These are phyloP conservation scores for Rutstroemia sydowiana DNA, from an alignment of 2,329 filamentous ascomycete genomes.

Conservation along the genomic window DNA sequence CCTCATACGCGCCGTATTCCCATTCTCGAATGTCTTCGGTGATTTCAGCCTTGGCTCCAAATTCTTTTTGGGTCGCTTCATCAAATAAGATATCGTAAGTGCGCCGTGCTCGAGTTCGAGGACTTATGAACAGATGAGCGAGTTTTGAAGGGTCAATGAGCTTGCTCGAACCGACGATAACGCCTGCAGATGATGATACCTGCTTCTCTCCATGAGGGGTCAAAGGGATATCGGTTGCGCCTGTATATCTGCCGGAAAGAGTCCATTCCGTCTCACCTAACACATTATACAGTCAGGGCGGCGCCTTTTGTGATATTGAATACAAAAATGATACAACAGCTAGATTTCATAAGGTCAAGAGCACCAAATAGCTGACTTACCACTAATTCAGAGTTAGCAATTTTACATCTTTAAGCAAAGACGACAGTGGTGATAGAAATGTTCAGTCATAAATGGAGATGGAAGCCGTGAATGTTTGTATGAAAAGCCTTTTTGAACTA, in stretches of 20 bases:
- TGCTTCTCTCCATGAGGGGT: slow-evolving; percentile 36
- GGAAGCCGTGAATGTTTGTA: neutral
- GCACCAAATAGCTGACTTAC: slow-evolving; percentile 6
- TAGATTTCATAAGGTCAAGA: neutral
- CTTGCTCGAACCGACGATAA: slow-evolving; percentile 39
- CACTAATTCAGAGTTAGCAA: slow-evolving; percentile 5
- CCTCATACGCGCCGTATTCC: slow-evolving; percentile 45
- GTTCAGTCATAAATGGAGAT: neutral
- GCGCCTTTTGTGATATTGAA: neutral
- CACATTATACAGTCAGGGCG: slow-evolving; percentile 8
- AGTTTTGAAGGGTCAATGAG: slow-evolving; percentile 41
- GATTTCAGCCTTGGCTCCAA: slow-evolving; percentile 29
- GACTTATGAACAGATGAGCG: slow-evolving; percentile 39
- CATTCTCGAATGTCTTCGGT: slow-evolving; percentile 41
- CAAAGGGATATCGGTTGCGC: slow-evolving; percentile 35
- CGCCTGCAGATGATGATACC: slow-evolving; percentile 34
- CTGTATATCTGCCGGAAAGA: slow-evolving; percentile 39
- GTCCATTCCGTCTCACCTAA: slow-evolving; percentile 42
- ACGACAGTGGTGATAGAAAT: neutral
- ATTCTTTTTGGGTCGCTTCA: slow-evolving; percentile 14
- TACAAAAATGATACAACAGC: neutral
- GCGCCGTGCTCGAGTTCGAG: slow-evolving; percentile 37
- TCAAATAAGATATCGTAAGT: slow-evolving; percentile 41
- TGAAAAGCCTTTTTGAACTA: neutral
- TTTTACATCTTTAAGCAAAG: neutral